These are phyloP conservation scores for Cyberlindnera saturnus DNA, from an alignment of 805 yeast species.

Conservation along the genomic window DNA sequence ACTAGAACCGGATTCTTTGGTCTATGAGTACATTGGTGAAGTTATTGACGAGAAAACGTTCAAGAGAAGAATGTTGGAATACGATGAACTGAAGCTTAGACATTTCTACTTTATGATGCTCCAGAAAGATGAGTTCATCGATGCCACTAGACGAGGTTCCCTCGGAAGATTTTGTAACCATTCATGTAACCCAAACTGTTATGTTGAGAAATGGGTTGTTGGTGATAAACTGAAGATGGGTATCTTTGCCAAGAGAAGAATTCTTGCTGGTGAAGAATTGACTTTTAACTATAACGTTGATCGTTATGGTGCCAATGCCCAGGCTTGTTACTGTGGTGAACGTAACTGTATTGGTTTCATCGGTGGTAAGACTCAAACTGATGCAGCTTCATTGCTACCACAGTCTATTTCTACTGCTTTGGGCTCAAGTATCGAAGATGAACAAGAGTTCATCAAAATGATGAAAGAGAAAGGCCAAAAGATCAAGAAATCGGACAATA, in stretches of 20 bases:
- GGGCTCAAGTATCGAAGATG: constrained; percentile 64
- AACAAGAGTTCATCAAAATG: constrained; percentile 63
- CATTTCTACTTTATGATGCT: constrained; percentile 97
- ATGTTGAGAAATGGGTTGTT: constrained; percentile 96
- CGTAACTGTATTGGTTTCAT: constrained; percentile 86
- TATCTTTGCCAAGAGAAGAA: constrained; percentile 76
- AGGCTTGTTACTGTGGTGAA: constrained; percentile 92
- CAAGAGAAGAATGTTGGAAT: constrained; percentile 63
- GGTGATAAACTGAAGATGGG: constrained; percentile 91
- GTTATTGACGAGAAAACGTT: constrained; percentile 80
- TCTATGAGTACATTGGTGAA: constrained; percentile 92
- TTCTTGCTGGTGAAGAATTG: constrained; percentile 77
- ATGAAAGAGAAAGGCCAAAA: constrained; percentile 44
- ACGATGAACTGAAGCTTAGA: constrained; percentile 60
- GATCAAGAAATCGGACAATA: constrained; percentile 46
- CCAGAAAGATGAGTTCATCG: constrained; percentile 87
- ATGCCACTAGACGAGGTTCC: constrained; percentile 86
- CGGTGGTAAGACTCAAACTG: constrained; percentile 97
- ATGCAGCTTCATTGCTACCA: constrained; percentile 78
- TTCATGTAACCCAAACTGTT: constrained; percentile 92
- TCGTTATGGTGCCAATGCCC: constrained; percentile 91
- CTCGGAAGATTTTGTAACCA: constrained; percentile 92
- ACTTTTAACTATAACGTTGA: constrained; percentile 85
- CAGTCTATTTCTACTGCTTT: constrained; percentile 80
- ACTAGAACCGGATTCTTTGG: constrained; percentile 59